Base-by-base conservation (phyloP, 2,329 filamentous ascomycete species). In the Calonectria henricotiae region DNA sequence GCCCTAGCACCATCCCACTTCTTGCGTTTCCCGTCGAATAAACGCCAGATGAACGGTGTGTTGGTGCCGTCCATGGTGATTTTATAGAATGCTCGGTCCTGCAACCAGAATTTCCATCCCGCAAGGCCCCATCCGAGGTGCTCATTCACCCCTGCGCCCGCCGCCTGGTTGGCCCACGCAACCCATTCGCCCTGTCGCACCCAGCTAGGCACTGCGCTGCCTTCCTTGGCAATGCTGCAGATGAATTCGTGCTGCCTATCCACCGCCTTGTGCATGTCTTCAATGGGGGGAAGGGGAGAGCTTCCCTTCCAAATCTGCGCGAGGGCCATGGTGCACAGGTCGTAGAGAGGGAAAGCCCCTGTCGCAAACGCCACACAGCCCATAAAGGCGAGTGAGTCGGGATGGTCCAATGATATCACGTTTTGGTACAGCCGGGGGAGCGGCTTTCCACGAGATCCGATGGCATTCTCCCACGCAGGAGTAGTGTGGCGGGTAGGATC, bases 301-400 rank as follows among this genome's bases (percentile, higher is more conserved):
- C 77, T 79, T 1, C 82, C 83, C 4, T 80, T 79, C 82, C 83
- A 88, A 17, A 86, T 76, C 65, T 86, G 85, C 0, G 83, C 81
- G 6, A 87, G 73, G 13, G 74, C 73, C 84, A 86, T 86, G 44
- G 81, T 78, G 5, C 80, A 81, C 43, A 88, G 76, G 68, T 87
- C 86, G 55, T 82, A 80, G 9, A 85, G 75, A 13, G 80, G 79
- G 25, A 70, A 83, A 65, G 78, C 80, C 60, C 79, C 78, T 51
- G 82, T 76, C 69, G 79, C 76, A 41, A 82, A 80, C 7, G 80
- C 79, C 8, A 79, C 75, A 63, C 81, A 81, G 68, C 83, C 82
- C 66, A 85, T 75, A 62, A 86, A 82, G 0, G 84, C 86, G 5
- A 87, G 79, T 9, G 83, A 85, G 11, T 85, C 79, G 4, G 85